Conservation (phyloP, 176 grass and related monocot genomes). For the Rhynchospora pubera region DNA sequence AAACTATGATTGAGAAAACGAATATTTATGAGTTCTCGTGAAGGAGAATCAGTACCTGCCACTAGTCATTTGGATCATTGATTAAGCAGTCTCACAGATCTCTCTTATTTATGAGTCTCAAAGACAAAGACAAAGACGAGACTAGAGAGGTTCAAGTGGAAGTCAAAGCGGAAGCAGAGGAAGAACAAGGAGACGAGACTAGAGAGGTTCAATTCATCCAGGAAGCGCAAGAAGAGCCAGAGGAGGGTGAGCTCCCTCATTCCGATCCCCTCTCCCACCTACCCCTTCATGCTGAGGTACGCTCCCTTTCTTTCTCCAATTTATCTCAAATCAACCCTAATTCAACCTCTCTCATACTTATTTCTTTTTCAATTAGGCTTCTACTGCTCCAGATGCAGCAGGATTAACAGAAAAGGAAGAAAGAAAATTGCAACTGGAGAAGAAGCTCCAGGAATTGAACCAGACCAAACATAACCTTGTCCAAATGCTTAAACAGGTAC, state of each 20-base stretch:
- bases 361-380: no score
- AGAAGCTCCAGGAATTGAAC: constrained; percentile 58
- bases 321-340: not conserved
- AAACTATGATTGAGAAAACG: no score
- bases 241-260: not conserved
- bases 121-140: not conserved
- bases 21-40: no score
- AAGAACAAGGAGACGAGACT: not conserved
- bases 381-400: constrained; percentile 27
- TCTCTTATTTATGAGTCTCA: no score
- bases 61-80: no score
- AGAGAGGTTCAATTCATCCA: no score
- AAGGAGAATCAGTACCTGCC: no score
- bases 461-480: constrained; percentile 95
- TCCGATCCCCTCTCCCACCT: not conserved
- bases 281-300: no score
- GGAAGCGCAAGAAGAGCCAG: no score
- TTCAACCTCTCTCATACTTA: not conserved
- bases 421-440: constrained; percentile 54
- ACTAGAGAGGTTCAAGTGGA: no score
- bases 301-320: not conserved
- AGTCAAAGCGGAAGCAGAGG: no score
- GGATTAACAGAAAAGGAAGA: constrained; percentile 25
- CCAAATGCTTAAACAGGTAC: constrained; percentile 99
- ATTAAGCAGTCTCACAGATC: not conserved